Evolutionary conservation across 1,284 basidiomycete genomes (phyloP), one percentile per base, ranked within the genome.

Genomic region (Naganishia cerealis): DNA sequence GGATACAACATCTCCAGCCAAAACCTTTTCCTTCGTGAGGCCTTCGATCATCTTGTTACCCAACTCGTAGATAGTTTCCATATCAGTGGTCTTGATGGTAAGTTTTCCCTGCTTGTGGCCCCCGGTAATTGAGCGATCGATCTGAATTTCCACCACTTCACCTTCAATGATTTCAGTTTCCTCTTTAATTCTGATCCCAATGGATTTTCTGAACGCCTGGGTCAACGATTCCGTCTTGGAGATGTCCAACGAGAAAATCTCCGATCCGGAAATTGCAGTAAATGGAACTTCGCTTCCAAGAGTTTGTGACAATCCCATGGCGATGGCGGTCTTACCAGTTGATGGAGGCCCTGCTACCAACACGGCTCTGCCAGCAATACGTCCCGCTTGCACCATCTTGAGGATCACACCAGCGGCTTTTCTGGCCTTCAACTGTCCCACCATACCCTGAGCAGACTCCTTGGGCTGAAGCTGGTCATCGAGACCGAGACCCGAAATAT

Each of bases 11-110:
- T 99, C 95, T 36, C 96, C 95, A 0, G 95, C 95, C 3, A 94
- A 86, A 16, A 99, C 91, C 78, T 98, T 99, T 83, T 99, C 94
- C 81, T 95, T 96, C 59, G 92, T 90, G 50, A 99, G 81, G 8
- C 94, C 89, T 75, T 99, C 95, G 70, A 99, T 98, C 96, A 99
- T 99, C 85, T 99, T 99, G 68, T 89, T 94, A 10, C 96, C 96
- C 21, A 99, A 86, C 81, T 99, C 96, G 79, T 99, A 99, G 50
- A 99, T 92, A 16, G 95, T 99, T 83, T 99, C 95, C 95, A 99
- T 98, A 80, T 99, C 95, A 5, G 94, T 98, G 10, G 94, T 97
- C 82, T 99, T 99, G 77, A 99, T 90, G 0, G 95, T 98, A 69
- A 99, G 82, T 78, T 96, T 95, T 9, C 96, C 95, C 95, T 98